Percentiles rank a stretch among this genome's conserved stretches.
Conservation (phyloP, 1,139 yeast species). For the Meyerozyma sp. region DNA sequence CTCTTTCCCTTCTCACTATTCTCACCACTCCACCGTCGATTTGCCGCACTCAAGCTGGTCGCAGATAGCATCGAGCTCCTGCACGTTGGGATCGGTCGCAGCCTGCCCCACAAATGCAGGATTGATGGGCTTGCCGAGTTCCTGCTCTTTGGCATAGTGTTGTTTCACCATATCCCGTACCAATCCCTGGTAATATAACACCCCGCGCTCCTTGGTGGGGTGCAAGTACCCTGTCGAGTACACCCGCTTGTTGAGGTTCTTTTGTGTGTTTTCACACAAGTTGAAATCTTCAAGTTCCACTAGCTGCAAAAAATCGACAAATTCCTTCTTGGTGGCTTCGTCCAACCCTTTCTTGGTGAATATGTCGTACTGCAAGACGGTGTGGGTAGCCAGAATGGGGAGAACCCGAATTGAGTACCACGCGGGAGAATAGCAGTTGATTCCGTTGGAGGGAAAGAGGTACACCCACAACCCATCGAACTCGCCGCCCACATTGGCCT, state of each 20-base stretch:
- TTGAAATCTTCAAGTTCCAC: slow-evolving; percentile 59
- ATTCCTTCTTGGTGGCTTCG: slow-evolving; percentile 48
- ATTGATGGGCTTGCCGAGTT: slow-evolving; percentile 39
- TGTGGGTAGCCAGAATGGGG: slow-evolving; percentile 48
- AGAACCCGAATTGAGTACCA: slow-evolving; percentile 60
- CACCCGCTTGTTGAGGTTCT: slow-evolving; percentile 55
- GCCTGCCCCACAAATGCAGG: slow-evolving; percentile 46
- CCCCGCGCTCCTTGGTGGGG: slow-evolving; percentile 56
- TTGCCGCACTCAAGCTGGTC: slow-evolving; percentile 38
- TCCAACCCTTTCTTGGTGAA: slow-evolving; percentile 55
- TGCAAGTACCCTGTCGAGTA: slow-evolving; percentile 54
- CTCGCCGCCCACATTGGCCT: slow-evolving; percentile 51
- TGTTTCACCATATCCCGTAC: slow-evolving; percentile 56
- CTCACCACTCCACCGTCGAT: neutral
- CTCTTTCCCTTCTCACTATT: no score
- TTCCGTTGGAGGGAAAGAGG: slow-evolving; percentile 52
- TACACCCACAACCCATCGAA: slow-evolving; percentile 61
- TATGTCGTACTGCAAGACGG: slow-evolving; percentile 55
- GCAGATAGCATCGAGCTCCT: slow-evolving; percentile 48
- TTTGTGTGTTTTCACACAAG: slow-evolving; percentile 53
- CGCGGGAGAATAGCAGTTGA: slow-evolving; percentile 62
- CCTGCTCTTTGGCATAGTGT: slow-evolving; percentile 42
- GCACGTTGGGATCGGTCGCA: slow-evolving; percentile 33
- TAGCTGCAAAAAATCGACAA: slow-evolving; percentile 56
- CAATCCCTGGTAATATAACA: slow-evolving; percentile 49